Evolutionary conservation across 108 stramenopile genomes (phyloP), one percentile per base, ranked within the genome.

Genomic region (Discostella stelligeroides): DNA sequence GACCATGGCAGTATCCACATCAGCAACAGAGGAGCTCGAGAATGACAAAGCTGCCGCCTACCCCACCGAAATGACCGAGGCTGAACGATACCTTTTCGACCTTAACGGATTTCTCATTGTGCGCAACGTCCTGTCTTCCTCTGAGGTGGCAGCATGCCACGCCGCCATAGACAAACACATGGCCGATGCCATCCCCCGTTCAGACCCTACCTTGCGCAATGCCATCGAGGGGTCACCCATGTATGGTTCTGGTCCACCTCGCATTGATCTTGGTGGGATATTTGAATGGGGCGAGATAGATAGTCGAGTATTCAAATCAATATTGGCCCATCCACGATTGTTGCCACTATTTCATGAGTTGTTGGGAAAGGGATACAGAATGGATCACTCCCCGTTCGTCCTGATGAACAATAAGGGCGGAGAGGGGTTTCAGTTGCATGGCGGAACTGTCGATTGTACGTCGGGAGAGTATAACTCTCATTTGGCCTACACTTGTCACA

Each of bases 351-450:
- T 91, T 70, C 87, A 94, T 70, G 91, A 85, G 23, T 80, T 97
- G 41, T 62, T 95, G 0, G 96, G 96, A 2, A 88, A 91, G 69
- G 96, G 94, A 15, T 97, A 97, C 82, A 79, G 94, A 49, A 83
- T 97, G 82, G 96, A 97, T 81, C 96, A 97, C 67, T 64, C 91
- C 24, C 96, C 96, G 6, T 85, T 97, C 47, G 82, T 92, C 7
- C 42, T 97, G 12, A 86, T 84, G 58, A 93, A 95, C 67, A 80
- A 97, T 59, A 63, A 80, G 29, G 96, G 94, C 12, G 86, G 87
- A 21, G 96, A 97, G 77, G 96, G 96, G 23, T 97, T 97, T 72
- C 82, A 83, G 60, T 66, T 97, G 20, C 96, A 97, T 66, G 96
- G 96, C 8, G 96, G 96, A 0, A 95, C 96, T 7, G 80, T 95